A percentile compares a stretch with the other conserved stretches of the same genome.
Evolutionary conservation across 116 monocot genomes (phyloP).

Genomic region (Zostera marina): DNA sequence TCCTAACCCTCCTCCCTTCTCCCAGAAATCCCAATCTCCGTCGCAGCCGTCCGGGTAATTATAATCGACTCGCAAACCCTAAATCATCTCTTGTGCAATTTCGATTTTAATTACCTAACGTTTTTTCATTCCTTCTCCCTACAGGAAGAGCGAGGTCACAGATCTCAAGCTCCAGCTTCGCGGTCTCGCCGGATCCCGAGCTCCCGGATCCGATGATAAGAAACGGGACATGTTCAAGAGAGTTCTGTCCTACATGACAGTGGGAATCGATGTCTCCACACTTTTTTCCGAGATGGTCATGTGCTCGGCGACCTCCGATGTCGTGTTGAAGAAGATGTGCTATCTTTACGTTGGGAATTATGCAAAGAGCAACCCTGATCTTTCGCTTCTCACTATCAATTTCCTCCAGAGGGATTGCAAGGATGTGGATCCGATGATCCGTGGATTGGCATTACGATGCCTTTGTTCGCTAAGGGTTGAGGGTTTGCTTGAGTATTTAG

Average conservation of each 20-base stretch:
- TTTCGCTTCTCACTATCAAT: conserved; percentile 92
- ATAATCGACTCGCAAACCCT: conserved; percentile 2
- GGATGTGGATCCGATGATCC: conserved; percentile 87
- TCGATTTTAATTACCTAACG: background rate
- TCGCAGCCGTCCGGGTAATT: conserved; percentile 70
- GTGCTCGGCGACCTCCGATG: conserved; percentile 96
- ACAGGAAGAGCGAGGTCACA: conserved; percentile 83
- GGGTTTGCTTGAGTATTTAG: conserved; percentile 85
- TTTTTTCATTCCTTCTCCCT: background rate
- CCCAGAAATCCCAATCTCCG: conserved; percentile 33
- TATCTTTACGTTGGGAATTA: conserved; percentile 91
- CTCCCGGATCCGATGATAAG: conserved; percentile 66
- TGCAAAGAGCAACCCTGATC: conserved; percentile 75
- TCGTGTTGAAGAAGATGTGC: conserved; percentile 99
- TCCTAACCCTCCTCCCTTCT: conserved; percentile 6
- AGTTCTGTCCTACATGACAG: conserved; percentile 95
- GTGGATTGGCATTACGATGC: conserved; percentile 77
- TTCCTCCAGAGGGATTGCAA: conserved; percentile 87
- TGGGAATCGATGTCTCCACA: conserved; percentile 86
- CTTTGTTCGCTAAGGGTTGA: conserved; percentile 76
- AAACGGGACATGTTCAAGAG: conserved; percentile 91
- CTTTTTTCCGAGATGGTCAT: conserved; percentile 99
- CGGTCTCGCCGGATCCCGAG: conserved; percentile 75
- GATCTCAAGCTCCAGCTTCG: conserved; percentile 97
- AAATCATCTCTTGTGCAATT: background rate